Conservation (phyloP, 257 asterid species). For the Nicotiana tabacum region DNA sequence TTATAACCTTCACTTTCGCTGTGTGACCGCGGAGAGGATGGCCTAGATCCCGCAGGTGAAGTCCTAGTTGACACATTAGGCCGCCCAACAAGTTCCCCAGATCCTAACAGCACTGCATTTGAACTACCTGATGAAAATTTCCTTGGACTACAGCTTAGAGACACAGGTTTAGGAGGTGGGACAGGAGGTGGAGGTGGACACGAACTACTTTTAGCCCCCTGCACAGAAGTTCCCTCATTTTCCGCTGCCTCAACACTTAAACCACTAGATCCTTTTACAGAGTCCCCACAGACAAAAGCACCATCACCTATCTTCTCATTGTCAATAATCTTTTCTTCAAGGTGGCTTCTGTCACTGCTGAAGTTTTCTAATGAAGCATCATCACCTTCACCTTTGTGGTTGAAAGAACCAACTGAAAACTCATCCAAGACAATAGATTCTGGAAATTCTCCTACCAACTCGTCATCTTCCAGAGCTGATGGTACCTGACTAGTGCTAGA, state of each 20-base stretch:
- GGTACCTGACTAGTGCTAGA: conserved; percentile 36
- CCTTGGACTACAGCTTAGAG: conserved; percentile 37
- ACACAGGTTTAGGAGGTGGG: conserved; percentile 83
- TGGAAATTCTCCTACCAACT: conserved; percentile 38
- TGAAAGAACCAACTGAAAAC: conserved; percentile 34
- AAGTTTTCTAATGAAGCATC: conserved; percentile 38
- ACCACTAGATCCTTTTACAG: conserved; percentile 36
- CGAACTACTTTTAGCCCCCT: conserved; percentile 46
- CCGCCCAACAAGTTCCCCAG: conserved; percentile 63
- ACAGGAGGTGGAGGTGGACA: conserved; percentile 96
- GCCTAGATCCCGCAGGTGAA: conserved; percentile 83
- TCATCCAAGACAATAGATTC: conserved; percentile 54
- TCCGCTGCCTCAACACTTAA: conserved; percentile 44
- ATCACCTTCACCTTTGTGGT: conserved; percentile 34
- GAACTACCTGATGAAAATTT: conserved; percentile 45
- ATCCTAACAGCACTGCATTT: conserved; percentile 44
- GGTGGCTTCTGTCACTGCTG: conserved; percentile 30
- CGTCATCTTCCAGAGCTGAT: conserved; percentile 54
- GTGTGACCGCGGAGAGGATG: conserved; percentile 94
- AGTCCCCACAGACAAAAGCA: conserved; percentile 34
- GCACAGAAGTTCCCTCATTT: conserved; percentile 49
- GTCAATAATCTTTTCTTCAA: conserved; percentile 29
- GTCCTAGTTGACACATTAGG: conserved; percentile 66
- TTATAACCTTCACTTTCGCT: conserved; percentile 93
- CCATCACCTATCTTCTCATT: conserved; percentile 21